phyloP scores from a whole-genome alignment of 371 early-diverging fungal genomes.

The Haplosporangium sp. region DNA sequence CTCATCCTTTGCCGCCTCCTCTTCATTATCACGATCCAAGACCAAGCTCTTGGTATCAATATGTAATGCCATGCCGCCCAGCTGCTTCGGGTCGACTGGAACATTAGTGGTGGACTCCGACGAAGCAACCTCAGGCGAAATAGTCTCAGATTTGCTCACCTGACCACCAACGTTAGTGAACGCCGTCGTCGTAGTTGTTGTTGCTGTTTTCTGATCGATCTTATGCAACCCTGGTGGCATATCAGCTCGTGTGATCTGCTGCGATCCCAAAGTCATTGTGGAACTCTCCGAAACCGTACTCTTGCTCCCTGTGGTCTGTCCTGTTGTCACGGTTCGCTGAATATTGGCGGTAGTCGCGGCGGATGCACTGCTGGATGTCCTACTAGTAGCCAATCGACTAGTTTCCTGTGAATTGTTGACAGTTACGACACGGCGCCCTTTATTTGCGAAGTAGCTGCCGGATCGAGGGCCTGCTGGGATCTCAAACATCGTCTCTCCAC shows the following conservation, averaged over 20 bases:
- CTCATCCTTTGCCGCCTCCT: constrained; percentile 12
- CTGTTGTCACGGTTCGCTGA: constrained; percentile 7
- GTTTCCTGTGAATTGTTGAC: constrained; percentile 19
- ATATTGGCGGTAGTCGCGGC: not conserved
- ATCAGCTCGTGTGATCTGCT: not conserved
- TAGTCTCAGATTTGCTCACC: not conserved
- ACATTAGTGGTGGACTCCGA: constrained; percentile 1
- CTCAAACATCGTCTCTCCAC: constrained; percentile 44
- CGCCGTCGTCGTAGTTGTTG: constrained; percentile 12
- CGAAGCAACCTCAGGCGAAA: constrained; percentile 1
- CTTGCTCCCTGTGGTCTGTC: not conserved
- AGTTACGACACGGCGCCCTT: constrained; percentile 17
- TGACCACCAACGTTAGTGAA: constrained; percentile 1
- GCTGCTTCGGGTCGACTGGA: not conserved
- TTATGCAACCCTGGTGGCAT: constrained; percentile 1
- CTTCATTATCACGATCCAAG: constrained; percentile 6
- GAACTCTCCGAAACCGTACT: not conserved
- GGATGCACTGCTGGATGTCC: not conserved
- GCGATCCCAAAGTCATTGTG: not conserved
- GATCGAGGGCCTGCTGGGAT: constrained; percentile 39
- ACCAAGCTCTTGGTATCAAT: constrained; percentile 27
- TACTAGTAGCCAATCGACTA: constrained; percentile 19
- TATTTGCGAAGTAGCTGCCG: constrained; percentile 30
- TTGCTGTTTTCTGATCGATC: constrained; percentile 9
- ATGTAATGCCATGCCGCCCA: constrained; percentile 10